Conservation (phyloP, 129 eudicot species). For the Pulicaria dysenterica region DNA sequence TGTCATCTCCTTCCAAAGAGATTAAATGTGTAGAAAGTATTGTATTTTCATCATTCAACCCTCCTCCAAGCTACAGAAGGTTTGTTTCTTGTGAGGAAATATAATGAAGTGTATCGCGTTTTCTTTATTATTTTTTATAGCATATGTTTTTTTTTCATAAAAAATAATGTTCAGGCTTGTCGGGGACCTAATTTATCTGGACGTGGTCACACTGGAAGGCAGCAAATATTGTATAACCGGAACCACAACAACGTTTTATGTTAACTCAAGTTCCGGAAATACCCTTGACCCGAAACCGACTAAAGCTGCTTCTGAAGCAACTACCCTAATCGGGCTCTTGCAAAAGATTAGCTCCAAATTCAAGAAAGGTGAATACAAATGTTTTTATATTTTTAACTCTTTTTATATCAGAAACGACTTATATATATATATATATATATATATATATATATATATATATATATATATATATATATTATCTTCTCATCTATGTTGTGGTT, state of each 20-base stretch:
- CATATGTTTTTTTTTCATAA: neutral
- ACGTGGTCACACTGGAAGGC: slow-evolving; percentile 81
- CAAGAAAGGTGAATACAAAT: slow-evolving; percentile 67
- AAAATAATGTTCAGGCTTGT: slow-evolving; percentile 62
- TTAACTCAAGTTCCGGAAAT: slow-evolving; percentile 78
- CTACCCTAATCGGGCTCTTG: slow-evolving; percentile 85
- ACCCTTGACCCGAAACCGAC: slow-evolving; percentile 78
- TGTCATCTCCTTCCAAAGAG: slow-evolving; percentile 84
- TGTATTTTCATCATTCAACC: slow-evolving; percentile 92
- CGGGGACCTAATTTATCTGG: slow-evolving; percentile 94
- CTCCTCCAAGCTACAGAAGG: slow-evolving; percentile 99
- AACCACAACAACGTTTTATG: slow-evolving; percentile 79
- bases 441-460: no score
- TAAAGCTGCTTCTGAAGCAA: slow-evolving; percentile 75
- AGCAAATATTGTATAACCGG: slow-evolving; percentile 87
- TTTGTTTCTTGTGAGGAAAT: slow-evolving; percentile 24
- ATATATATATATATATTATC: no score
- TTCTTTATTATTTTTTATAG: neutral
- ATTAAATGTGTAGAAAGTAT: slow-evolving; percentile 84
- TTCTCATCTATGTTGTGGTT: slow-evolving; percentile 8
- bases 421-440: no score
- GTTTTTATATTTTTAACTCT: neutral
- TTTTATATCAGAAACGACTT: neutral
- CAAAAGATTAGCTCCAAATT: slow-evolving; percentile 93
- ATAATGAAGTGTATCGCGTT: neutral